Evolutionary conservation across 2,329 filamentous ascomycete species (phyloP), one percentile per base, ranked within the genome.

Genomic region (Colletotrichum sp.): DNA sequence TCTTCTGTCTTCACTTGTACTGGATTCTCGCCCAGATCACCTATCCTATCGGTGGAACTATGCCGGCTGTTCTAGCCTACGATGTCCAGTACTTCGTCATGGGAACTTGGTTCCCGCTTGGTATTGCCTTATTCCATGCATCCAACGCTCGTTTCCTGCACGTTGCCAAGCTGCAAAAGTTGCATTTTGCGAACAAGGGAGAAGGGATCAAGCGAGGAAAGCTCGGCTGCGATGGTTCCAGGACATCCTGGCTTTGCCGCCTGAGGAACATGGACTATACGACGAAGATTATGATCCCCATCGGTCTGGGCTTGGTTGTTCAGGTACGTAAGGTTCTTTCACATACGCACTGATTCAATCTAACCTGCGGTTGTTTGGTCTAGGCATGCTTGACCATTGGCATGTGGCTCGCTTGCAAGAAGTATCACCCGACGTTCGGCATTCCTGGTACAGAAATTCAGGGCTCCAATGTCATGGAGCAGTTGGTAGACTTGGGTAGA

Each of bases 111-210:
- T 85, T 92, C 5, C 91, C 91, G 1, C 83, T 90, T 18, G 90
- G 91, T 3, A 88, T 92, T 55, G 90, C 89, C 4, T 80, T 91
- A 6, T 92, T 92, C 80, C 90, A 92, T 76, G 90, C 88, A 22
- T 88, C 88, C 68, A 90, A 91, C 79, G 85, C 83, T 66, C 88
- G 89, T 27, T 88, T 91, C 66, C 84, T 91, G 13, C 84, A 88
- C 73, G 83, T 90, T 48, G 89, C 88, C 65, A 86, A 85, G 76
- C 78, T 86, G 22, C 89, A 91, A 80, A 87, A 86, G 78, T 34
- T 77, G 25, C 75, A 73, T 27, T 74, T 76, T 36, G 43, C 48
- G 12, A 52, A 13, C 3, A 61, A 25, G 6, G 69, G 77, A 15
- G 56, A 48, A 22, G 39, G n/a, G 1, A 34, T 25, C 13, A 64